A percentile compares a stretch with the other conserved stretches of the same genome.
Evolutionary conservation across 2,329 filamentous ascomycete genomes (phyloP).

Genomic region (Alternaria tenuissima): DNA sequence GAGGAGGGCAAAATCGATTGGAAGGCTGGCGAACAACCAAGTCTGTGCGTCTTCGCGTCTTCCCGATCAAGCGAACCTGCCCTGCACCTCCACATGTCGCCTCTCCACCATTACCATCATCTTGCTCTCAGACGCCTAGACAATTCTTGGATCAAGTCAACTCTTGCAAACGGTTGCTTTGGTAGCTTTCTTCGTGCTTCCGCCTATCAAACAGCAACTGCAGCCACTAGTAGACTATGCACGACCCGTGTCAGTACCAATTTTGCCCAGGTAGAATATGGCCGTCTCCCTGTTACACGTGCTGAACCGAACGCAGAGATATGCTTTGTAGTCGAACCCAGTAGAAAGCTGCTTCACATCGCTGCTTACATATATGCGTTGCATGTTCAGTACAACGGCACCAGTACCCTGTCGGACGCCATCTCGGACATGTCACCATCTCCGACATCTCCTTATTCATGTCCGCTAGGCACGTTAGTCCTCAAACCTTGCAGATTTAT

Average conservation of each 20-base stretch:
- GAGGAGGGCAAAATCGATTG: slow-evolving; percentile 21
- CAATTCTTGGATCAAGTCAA: not conserved
- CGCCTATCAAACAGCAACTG: not conserved
- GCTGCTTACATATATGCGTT: not conserved
- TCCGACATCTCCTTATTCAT: slow-evolving; percentile 1
- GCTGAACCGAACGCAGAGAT: not conserved
- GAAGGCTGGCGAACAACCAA: slow-evolving; percentile 21
- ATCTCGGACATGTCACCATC: not conserved
- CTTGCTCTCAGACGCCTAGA: not conserved
- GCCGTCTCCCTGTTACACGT: not conserved
- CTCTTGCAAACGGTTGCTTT: not conserved
- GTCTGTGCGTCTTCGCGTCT: slow-evolving; percentile 14
- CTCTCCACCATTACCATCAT: not conserved
- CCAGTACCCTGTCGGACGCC: not conserved
- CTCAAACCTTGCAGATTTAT: not conserved
- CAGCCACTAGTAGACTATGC: not conserved
- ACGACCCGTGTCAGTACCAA: not conserved
- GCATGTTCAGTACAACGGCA: not conserved
- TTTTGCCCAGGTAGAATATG: not conserved
- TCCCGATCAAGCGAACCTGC: slow-evolving; percentile 23
- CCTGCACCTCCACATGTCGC: slow-evolving; percentile 3
- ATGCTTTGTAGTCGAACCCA: not conserved
- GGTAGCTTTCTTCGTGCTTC: too few relatives aligned
- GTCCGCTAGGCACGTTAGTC: not conserved
- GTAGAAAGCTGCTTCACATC: not conserved